Conservation (phyloP, 805 yeast genomes). For the Metschnikowia arizonensis region DNA sequence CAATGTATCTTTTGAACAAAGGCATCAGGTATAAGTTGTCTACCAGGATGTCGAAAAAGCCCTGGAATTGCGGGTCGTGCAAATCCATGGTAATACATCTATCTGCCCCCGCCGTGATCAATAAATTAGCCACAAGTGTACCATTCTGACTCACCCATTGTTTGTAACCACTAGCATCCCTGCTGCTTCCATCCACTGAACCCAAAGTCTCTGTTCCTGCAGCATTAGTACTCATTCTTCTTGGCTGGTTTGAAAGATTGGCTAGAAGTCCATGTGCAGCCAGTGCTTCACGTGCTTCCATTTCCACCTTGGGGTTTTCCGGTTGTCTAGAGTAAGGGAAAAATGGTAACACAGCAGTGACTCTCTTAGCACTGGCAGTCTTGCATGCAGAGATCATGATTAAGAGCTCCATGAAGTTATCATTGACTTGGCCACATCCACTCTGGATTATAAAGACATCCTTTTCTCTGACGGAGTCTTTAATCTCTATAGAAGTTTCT, state of each 20-base stretch:
- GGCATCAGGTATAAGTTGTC: constrained; percentile 92
- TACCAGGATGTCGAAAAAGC: constrained; percentile 93
- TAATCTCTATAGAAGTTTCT: constrained; percentile 82
- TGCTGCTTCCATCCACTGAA: constrained; percentile 34
- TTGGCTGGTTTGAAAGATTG: constrained; percentile 14
- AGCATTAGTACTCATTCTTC: constrained; percentile 30
- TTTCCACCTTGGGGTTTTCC: constrained; percentile 58
- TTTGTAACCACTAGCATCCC: constrained; percentile 66
- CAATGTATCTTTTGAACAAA: constrained; percentile 77
- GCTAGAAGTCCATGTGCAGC: constrained; percentile 13
- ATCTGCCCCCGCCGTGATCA: constrained; percentile 93
- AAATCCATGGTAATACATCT: constrained; percentile 96
- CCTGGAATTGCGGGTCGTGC: constrained; percentile 97
- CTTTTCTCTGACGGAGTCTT: constrained; percentile 90
- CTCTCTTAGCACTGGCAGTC: constrained; percentile 82
- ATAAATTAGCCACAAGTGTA: constrained; percentile 79
- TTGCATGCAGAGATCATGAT: constrained; percentile 90
- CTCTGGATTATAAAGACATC: constrained; percentile 89
- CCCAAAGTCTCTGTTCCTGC: constrained; percentile 31
- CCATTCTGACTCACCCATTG: constrained; percentile 97
- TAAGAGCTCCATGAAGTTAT: constrained; percentile 75
- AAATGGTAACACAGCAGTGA: constrained; percentile 86
- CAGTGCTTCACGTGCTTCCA: constrained; percentile 15
- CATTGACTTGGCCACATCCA: constrained; percentile 87
- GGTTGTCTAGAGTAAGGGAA: constrained; percentile 97